Evolutionary conservation across 805 yeast genomes (phyloP), one percentile per base, ranked within the genome.

Genomic region (Kuraishia cidri): DNA sequence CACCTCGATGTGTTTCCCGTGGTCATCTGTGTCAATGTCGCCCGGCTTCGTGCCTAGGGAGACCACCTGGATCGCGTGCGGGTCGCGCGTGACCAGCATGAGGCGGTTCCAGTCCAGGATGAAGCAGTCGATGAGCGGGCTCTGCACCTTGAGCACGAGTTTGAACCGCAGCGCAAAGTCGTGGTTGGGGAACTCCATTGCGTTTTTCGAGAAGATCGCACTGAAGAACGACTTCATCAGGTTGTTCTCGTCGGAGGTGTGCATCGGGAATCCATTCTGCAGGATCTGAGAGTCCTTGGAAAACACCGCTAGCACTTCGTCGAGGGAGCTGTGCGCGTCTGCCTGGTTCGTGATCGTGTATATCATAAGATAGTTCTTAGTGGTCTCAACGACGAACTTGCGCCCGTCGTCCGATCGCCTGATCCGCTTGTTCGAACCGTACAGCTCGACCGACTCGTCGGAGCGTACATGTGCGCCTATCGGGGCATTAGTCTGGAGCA

Each of bases 401-500:
- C 68, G 58, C 34, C 66, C 61, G 21, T 67, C 64, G 32, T 42
- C 43, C 2, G 69, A 55, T 23, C 65, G 48, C 26, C 47, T 45
- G 6, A 72, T 45, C 16, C 52, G 44, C 17, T 43, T 29, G 46
- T 75, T 75, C 6, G 42, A 36, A 1, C 83, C 83, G 51, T 65
- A 67, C 14, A 52, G 52, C 17, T 57, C 52, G 11, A 75, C 37
- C 3, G 77, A 68, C 14, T 57, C 55, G 15, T 45, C 43, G 0
- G 68, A 52, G 34, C 82, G 49, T 5, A 58, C 50, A 41, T 72
- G 74, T 3, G 62, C 60, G 7, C 69, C 64, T 4, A 74, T 50
- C 2, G 77, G 74, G 10, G 68, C 52, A 30, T 64, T 52, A 3
- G 72, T 68, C 37, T 52, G 36, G 16, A 40, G 14, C 23, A 29